Conservation (phyloP, 345 rosid species). For the Ceriops zippeliana region DNA sequence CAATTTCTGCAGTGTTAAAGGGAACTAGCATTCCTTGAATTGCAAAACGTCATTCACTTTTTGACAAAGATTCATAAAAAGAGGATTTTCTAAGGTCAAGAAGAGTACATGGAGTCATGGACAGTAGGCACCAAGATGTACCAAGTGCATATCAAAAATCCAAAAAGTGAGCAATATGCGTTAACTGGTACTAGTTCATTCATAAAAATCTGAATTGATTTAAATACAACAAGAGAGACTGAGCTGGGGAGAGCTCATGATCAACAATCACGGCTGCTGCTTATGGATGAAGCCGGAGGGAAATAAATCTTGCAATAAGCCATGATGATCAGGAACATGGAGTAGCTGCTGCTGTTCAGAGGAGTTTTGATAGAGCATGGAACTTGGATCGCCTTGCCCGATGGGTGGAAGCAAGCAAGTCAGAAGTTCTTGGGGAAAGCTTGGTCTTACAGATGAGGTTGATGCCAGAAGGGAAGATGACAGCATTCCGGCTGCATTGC, state of each 20-base stretch:
- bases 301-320: conserved; percentile 33
- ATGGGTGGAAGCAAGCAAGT: conserved; percentile 21
- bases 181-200: background rate
- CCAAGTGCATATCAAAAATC: background rate
- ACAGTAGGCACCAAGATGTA: background rate
- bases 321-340: conserved; percentile 34
- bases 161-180: background rate
- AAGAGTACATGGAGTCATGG: background rate
- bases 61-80: conserved; percentile 15
- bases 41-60: background rate
- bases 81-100: background rate
- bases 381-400: conserved; percentile 7
- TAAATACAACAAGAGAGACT: background rate
- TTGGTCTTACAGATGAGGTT: conserved; percentile 13
- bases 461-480: conserved; percentile 30
- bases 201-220: background rate
- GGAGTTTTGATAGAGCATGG: conserved; percentile 15
- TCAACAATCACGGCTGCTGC: conserved; percentile 24
- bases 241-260: background rate
- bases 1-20: background rate
- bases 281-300: conserved; percentile 26
- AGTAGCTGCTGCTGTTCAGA: conserved; percentile 17
- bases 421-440: conserved; percentile 27
- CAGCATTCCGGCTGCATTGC: conserved; percentile 47
- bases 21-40: background rate